phyloP scores from a whole-genome alignment of 345 rosid species.

The Brassica juncea region DNA sequence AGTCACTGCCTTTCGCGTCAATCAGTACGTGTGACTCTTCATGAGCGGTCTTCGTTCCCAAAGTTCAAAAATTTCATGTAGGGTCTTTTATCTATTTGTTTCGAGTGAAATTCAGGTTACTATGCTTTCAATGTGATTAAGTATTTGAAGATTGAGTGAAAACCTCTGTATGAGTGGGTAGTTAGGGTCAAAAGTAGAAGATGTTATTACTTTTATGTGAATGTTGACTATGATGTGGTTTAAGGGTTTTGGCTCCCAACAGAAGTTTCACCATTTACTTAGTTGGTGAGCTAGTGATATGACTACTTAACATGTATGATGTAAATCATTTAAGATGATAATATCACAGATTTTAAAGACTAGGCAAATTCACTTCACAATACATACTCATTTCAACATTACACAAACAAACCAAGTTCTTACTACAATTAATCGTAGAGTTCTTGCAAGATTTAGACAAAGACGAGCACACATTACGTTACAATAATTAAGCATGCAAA shows the following conservation, averaged over 20 bases:
- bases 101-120: constrained; percentile 29
- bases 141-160: constrained; percentile 12
- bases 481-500: background rate
- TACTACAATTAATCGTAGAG: background rate
- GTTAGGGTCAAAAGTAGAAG: constrained; percentile 24
- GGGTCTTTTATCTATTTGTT: constrained; percentile 16
- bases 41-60: background rate
- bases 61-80: constrained; percentile 20
- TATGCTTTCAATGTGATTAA: constrained; percentile 27
- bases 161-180: constrained; percentile 29
- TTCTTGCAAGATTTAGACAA: constrained; percentile 7
- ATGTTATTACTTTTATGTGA: constrained; percentile 27
- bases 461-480: background rate
- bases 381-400: background rate
- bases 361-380: background rate
- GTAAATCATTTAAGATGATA: background rate
- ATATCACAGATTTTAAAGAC: background rate
- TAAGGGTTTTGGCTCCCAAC: background rate
- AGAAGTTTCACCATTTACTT: background rate
- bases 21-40: constrained; percentile 23
- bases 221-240: constrained; percentile 8
- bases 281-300: background rate
- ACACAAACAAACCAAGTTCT: constrained; percentile 1
- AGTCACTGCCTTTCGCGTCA: constrained; percentile 71
- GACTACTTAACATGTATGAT: background rate